phyloP scores from a whole-genome alignment of 805 yeast species.

The Wickerhamomyces strasburgensis region DNA sequence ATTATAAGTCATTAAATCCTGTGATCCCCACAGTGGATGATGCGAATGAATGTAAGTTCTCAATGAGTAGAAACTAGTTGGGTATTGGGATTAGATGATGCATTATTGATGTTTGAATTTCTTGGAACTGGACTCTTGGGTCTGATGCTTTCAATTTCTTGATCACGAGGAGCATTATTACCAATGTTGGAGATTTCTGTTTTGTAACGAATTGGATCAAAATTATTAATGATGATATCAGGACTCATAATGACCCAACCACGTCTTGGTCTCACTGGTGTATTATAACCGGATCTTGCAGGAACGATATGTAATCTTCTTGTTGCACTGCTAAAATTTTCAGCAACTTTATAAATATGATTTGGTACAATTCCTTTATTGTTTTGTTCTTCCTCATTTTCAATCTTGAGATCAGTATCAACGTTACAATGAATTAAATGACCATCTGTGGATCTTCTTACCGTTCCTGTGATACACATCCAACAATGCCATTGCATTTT shows the following conservation, averaged over 20 bases:
- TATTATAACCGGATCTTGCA: slow-evolving; percentile 56
- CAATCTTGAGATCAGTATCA: slow-evolving; percentile 83
- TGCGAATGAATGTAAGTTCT: too few relatives aligned
- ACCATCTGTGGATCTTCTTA: slow-evolving; percentile 76
- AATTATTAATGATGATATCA: slow-evolving; percentile 71
- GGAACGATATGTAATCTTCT: slow-evolving; percentile 85
- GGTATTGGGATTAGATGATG: neutral
- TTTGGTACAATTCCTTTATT: slow-evolving; percentile 58
- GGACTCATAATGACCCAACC: slow-evolving; percentile 95
- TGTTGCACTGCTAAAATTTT: slow-evolving; percentile 79
- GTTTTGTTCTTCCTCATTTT: slow-evolving; percentile 33
- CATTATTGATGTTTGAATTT: slow-evolving; percentile 7
- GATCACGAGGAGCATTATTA: slow-evolving; percentile 56
- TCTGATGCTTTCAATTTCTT: slow-evolving; percentile 73
- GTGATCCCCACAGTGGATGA: too few relatives aligned
- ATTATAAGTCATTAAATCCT: too few relatives aligned
- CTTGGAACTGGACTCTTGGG: slow-evolving; percentile 69
- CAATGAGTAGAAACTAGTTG: neutral
- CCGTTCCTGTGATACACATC: slow-evolving; percentile 96
- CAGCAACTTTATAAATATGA: slow-evolving; percentile 75
- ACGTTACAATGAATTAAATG: slow-evolving; percentile 88
- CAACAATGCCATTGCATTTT: slow-evolving; percentile 94
- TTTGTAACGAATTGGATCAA: slow-evolving; percentile 43
- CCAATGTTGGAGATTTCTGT: slow-evolving; percentile 41
- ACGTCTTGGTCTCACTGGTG: slow-evolving; percentile 60